These are phyloP conservation scores for Pyrus bretschneideri DNA, from an alignment of 306 rosid species.

Conservation along the genomic window DNA sequence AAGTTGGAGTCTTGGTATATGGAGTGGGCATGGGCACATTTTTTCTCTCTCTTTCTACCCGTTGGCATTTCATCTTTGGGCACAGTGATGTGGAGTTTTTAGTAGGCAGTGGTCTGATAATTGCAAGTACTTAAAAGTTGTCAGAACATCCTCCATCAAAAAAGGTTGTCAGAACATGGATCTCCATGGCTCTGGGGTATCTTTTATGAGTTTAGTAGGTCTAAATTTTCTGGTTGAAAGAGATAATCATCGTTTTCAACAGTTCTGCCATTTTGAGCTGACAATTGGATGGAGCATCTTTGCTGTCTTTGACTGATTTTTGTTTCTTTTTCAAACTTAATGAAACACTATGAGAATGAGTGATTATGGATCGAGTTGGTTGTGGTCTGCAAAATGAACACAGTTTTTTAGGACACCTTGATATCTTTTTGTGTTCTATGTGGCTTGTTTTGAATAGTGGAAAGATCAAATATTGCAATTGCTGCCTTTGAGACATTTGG, in stretches of 20 bases:
- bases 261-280: conserved; percentile 19
- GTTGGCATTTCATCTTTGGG: not conserved
- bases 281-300: conserved; percentile 14
- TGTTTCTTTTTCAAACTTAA: conserved; percentile 8
- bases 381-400: conserved; percentile 13
- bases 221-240: conserved; percentile 24
- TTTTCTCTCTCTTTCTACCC: not conserved
- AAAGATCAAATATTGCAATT: conserved; percentile 11
- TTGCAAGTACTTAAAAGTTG: not conserved
- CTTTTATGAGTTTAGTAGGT: conserved; percentile 1
- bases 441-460: conserved; percentile 22
- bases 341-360: conserved; percentile 16
- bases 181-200: conserved; percentile 15
- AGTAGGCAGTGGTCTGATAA: not conserved
- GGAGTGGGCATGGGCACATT: conserved; percentile 13
- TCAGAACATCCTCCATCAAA: not conserved
- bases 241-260: conserved; percentile 15
- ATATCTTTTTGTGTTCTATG: conserved; percentile 7
- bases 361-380: conserved; percentile 15
- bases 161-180: conserved; percentile 8
- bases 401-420: not conserved
- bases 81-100: not conserved
- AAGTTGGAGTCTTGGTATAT: conserved; percentile 19
- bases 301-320: conserved; percentile 18
- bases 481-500: conserved; percentile 18